These are phyloP conservation scores for Fraxinus latifolia DNA, from an alignment of 305 asterid species.

Conservation along the genomic window DNA sequence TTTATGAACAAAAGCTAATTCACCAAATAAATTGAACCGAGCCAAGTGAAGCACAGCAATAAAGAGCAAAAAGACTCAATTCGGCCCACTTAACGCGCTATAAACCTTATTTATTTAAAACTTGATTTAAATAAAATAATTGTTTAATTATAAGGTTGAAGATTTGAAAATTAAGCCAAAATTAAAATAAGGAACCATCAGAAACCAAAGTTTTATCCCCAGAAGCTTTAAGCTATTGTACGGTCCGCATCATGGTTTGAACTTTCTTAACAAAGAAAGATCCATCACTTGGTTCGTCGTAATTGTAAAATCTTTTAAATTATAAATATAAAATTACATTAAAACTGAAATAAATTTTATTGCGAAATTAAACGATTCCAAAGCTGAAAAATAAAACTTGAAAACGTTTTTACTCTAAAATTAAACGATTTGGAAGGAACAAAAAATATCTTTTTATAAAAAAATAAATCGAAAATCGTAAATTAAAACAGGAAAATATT, in stretches of 20 bases:
- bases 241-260: conserved; percentile 45
- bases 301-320: background rate
- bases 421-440: background rate
- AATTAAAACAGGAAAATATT: background rate
- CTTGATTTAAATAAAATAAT: no score
- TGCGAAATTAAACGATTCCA: background rate
- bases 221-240: conserved; percentile 29
- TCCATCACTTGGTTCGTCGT: conserved; percentile 33
- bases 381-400: background rate
- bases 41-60: no score
- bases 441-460: background rate
- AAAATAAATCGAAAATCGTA: background rate
- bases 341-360: background rate
- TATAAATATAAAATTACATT: background rate
- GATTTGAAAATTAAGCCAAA: no score
- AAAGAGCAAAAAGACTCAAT: no score
- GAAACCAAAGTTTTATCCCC: conserved; percentile 36
- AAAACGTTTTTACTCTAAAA: no score
- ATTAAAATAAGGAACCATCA: conserved; percentile 25
- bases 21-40: no score
- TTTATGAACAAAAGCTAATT: no score
- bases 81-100: no score
- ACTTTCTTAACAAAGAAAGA: conserved; percentile 26
- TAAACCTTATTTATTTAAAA: no score
- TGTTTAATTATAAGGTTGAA: no score